Percentiles rank a stretch among this genome's conserved stretches.
phyloP scores from a whole-genome alignment of 2,329 filamentous ascomycete genomes.

The Colletotrichum australisinense region DNA sequence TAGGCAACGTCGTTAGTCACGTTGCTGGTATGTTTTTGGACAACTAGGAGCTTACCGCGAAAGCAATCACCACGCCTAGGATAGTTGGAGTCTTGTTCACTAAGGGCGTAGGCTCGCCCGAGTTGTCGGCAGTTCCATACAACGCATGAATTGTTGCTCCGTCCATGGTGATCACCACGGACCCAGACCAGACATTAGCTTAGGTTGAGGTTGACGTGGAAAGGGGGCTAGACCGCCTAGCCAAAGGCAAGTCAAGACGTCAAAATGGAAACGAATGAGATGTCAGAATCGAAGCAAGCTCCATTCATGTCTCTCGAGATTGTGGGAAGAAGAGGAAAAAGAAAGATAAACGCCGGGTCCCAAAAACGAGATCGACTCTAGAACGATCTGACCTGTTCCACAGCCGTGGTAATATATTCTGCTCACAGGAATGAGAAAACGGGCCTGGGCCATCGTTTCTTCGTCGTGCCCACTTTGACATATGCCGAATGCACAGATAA shows the following conservation, averaged over 20 bases:
- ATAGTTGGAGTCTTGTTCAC: conserved; percentile 44
- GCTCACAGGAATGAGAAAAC: background rate
- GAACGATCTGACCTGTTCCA: background rate
- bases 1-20: conserved; percentile 21
- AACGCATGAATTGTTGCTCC: conserved; percentile 5
- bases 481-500: background rate
- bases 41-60: conserved; percentile 38
- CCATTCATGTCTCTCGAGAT: conserved; percentile 17
- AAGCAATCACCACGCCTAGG: conserved; percentile 43
- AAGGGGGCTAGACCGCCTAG: background rate
- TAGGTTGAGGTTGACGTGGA: background rate
- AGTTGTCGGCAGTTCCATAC: conserved; percentile 29
- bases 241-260: background rate
- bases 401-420: background rate
- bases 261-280: background rate
- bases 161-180: conserved; percentile 21
- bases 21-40: background rate
- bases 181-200: background rate
- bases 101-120: conserved; percentile 42
- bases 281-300: conserved; percentile 4
- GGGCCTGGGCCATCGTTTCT: background rate
- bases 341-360: background rate
- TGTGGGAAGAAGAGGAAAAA: background rate
- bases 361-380: background rate
- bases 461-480: background rate